These are phyloP conservation scores for Raphanus hybrid DNA, from an alignment of 441 rosid species.

Conservation along the genomic window DNA sequence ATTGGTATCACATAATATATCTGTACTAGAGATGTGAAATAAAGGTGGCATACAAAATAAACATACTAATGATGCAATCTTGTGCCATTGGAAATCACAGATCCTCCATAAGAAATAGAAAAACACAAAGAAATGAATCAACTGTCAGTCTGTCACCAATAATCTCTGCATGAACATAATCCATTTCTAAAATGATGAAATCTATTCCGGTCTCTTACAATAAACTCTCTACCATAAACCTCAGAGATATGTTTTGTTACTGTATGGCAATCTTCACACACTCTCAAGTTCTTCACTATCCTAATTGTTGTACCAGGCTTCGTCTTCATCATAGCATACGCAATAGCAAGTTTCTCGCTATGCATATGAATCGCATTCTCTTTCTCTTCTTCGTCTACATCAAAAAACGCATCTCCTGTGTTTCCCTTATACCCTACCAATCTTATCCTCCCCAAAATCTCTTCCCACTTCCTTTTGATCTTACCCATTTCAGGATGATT, in stretches of 20 bases:
- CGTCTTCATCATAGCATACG: slow-evolving; percentile 57
- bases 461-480: slow-evolving; percentile 57
- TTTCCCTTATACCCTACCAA: slow-evolving; percentile 53
- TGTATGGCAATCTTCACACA: slow-evolving; percentile 61
- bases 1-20: neutral
- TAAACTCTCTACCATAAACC: slow-evolving; percentile 53
- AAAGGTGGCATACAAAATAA: neutral
- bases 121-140: slow-evolving; percentile 14
- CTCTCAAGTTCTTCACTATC: slow-evolving; percentile 62
- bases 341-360: slow-evolving; percentile 66
- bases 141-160: slow-evolving; percentile 52
- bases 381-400: slow-evolving; percentile 67
- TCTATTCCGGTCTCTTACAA: slow-evolving; percentile 62
- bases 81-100: neutral
- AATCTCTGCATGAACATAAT: slow-evolving; percentile 60
- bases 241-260: slow-evolving; percentile 58
- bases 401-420: slow-evolving; percentile 53
- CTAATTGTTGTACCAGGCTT: slow-evolving; percentile 37
- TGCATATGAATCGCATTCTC: slow-evolving; percentile 55
- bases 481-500: slow-evolving; percentile 53
- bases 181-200: slow-evolving; percentile 65
- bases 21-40: neutral
- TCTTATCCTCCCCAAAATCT: slow-evolving; percentile 52
- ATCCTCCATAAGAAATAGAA: neutral
- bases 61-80: neutral